Base-by-base conservation (phyloP, 225 moss, liverwort and hornwort genomes). In the Climacium dendroides region DNA sequence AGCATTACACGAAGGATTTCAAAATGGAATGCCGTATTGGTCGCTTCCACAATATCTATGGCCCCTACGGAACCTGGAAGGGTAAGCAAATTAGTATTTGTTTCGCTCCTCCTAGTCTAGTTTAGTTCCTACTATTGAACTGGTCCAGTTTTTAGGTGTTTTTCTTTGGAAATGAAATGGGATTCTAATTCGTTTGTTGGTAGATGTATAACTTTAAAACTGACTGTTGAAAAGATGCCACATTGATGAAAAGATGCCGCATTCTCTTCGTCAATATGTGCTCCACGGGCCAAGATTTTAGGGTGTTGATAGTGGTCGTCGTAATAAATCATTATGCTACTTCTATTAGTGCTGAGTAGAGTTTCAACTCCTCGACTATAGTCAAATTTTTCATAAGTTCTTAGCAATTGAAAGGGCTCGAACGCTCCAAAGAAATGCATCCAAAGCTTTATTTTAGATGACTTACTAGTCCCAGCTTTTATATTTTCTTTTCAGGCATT, bases 61-160 rank as follows among this genome's bases (percentile, higher is more conserved):
- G 98, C 23, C 98, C 98, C 26, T 98, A 95, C 55, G 98, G 98
- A 85, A 98, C 98, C 58, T 96, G 98, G 98, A 98, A 96, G 87
- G 96, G 98, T 96, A 72, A 86, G 59, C 28, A 53, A 62, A 62
- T 60, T 52, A 24, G 41, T 26, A 3, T 59, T 58, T 39, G 1
- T 29, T 39, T 1, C n/a, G 39, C 37, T 55, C 57, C 57, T 78
- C 25, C 34, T 41, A 34, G 41, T 29, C 29, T 69, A 28, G 41
- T 30, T 20, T 69, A 28, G 14, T 41, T 83, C 5, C 52, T 30
- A 8, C 54, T 30, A 39, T 18, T 16, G 15, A 57, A 32, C 43
- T 57, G 1, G 20, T 43, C 24, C 41, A 83, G 9, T 43, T 30
- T 70, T 30, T 13, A 4, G 8, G 7, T 11, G 6, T 15, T 32